Conservation (phyloP, 176 grass and related monocot genomes). For the Secale cereale region DNA sequence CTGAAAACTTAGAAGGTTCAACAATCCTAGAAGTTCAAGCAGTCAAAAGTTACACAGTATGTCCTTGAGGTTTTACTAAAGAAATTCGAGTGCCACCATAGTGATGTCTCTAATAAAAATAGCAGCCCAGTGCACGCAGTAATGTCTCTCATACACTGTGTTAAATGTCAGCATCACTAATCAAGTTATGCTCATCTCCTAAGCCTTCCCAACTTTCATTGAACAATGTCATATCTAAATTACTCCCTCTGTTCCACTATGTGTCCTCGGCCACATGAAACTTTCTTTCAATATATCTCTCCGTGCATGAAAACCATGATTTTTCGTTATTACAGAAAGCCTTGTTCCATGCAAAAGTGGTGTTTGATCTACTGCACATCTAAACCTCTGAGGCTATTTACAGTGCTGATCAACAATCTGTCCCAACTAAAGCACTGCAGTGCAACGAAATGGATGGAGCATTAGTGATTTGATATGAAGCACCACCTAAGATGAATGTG, state of each 20-base stretch:
- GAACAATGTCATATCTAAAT: not conserved
- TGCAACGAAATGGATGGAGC: not conserved
- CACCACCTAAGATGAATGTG: not conserved
- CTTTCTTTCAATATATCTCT: not conserved
- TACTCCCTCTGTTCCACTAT: not conserved
- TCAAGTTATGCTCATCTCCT: conserved; percentile 1
- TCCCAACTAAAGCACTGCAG: not conserved
- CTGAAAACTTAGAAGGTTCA: not conserved
- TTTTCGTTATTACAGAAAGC: not conserved
- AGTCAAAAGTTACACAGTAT: not conserved
- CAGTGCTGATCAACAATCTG: not conserved
- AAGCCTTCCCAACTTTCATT: conserved; percentile 10
- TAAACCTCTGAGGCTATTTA: not conserved
- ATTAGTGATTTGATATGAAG: not conserved
- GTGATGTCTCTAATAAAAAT: too few species aligned
- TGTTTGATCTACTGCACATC: not conserved
- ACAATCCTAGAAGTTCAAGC: conserved; percentile 9
- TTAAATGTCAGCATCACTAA: not conserved
- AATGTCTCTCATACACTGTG: not conserved
- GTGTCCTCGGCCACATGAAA: not conserved
- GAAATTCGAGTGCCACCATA: not conserved
- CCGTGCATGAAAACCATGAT: not conserved
- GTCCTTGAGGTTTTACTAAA: not conserved
- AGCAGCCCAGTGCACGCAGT: too few species aligned
- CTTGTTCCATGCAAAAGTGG: not conserved